Evolutionary conservation across 2,329 filamentous ascomycete species (phyloP).

Genomic region (Botryosphaeria dothidea): DNA sequence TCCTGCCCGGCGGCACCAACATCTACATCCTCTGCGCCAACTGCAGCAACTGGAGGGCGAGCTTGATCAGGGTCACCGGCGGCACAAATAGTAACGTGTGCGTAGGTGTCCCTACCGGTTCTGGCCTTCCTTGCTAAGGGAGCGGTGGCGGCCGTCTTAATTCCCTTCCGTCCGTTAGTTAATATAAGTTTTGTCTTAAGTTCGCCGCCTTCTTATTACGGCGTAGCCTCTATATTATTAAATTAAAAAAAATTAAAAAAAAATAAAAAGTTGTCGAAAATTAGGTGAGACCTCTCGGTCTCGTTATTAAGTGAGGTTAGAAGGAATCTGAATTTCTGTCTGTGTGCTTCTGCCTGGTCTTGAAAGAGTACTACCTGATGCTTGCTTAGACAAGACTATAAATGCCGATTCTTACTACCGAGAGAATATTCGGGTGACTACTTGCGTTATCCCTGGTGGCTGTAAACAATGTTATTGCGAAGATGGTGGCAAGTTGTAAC

Average conservation of each 20-base stretch:
- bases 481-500: too few species aligned
- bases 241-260: too few species aligned
- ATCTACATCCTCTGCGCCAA: constrained; percentile 42
- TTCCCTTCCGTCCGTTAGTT: too few species aligned
- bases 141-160: too few species aligned
- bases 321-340: too few species aligned
- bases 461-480: neutral
- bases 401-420: neutral
- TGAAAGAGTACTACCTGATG: neutral
- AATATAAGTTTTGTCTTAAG: too few species aligned
- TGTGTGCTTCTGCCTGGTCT: neutral
- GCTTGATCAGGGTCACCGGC: constrained; percentile 37
- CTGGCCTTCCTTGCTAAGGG: neutral
- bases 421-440: neutral
- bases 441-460: neutral
- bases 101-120: neutral
- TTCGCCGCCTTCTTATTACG: too few species aligned
- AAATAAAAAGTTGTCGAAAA: too few species aligned
- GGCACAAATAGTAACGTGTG: neutral
- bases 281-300: too few species aligned
- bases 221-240: too few species aligned
- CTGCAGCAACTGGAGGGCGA: constrained; percentile 42
- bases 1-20: constrained; percentile 31
- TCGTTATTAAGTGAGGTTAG: too few species aligned
- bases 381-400: neutral